Evolutionary conservation across 768 basidiomycete species (phyloP), one percentile per base, ranked within the genome.

Genomic region (Auricularia heimuer): DNA sequence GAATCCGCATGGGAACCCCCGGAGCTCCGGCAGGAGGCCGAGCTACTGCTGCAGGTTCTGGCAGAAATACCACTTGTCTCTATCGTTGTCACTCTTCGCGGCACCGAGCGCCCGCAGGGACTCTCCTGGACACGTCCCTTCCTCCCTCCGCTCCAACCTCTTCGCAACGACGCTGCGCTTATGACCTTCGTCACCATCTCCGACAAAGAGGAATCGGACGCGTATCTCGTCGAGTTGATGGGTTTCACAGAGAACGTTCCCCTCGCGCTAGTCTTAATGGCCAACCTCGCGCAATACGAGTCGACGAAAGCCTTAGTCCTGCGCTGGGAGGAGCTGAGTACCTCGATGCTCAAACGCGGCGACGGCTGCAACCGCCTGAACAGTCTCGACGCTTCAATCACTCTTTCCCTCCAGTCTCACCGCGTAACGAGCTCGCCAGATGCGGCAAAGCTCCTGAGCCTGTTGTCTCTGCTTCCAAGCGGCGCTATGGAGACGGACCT

Each of bases 401-500:
- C n/a, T 24, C 24, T 60, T 8, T 60, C 56, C 18, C n/a, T 60
- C 56, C 14, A 24, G 12, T 37, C 36, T 18, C 18, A 24, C 6
- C 56, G 56, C 34, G 34, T 60, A 8, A 4, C 14, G 56, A 24
- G 24, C 7, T 14, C 12, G 14, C 29, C n/a, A 12, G 24, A 14
- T 14, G 56, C 56, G 7, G 18, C 8, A 7, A 7, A 7, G 6
- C 8, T 34, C 10, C 56, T 60, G 11, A 24, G 56, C 29, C 24
- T 60, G 24, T 24, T 60, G 11, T 60, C 21, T 11, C 56, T 60
- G 6, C 21, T 60, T 36, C 56, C 56, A 7, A 14, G 33, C 14
- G 56, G 56, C 7, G 56, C 69, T 29, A 60, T 60, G 2, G 67
- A 75, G 61, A 64, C 54, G 18, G 62, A 70, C 54, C 62, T 71